Base-by-base conservation (phyloP, 2,329 filamentous ascomycete species). In the Stagonosporopsis tanaceti region DNA sequence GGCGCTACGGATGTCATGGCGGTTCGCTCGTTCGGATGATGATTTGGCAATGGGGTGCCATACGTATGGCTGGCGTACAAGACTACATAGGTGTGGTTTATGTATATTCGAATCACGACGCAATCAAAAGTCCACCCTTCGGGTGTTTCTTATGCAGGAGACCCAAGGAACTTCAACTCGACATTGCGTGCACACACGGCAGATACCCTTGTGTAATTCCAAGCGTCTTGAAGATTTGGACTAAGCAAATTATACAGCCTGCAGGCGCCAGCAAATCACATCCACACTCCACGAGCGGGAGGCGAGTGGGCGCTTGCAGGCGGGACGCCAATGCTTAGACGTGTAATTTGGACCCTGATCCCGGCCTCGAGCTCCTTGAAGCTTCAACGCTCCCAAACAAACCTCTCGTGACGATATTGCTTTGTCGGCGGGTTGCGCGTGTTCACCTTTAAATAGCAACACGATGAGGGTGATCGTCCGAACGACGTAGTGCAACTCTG, bases 1-100 rank as follows among this genome's bases (percentile, higher is more conserved):
- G 64, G 62, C 64, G 64, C 62, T 63, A 57, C 57, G 54, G 53
- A 61, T 59, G 55, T 50, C 54, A 58, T 54, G 56, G 47, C 56
- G 50, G 47, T 34, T 42, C 22, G 41, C 56, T 53, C 50, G 50
- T 53, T 53, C 50, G 54, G 54, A 53, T 57, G 40, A 48, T 40
- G 39, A 14, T 48, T 28, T 46, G 45, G 50, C 48, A 45, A 47
- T 30, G 39, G 39, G 27, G 45, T 37, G 45, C 22, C 48, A 48
- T 50, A 53, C 45, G 45, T 42, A 32, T n/a, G 27, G 44, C 39
- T 45, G 28, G 45, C 53, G 54, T 53, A 57, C 38, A 53, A 57
- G 48, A 57, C 27, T 53, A 57, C 50, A 52, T 53, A 53, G 11
- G 50, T 40, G 14, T 28, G 48, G 35, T 27, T 45, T 32, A 59